These are phyloP conservation scores for Neopestalotiopsis rosae DNA, from an alignment of 2,329 filamentous ascomycete genomes.

Conservation along the genomic window DNA sequence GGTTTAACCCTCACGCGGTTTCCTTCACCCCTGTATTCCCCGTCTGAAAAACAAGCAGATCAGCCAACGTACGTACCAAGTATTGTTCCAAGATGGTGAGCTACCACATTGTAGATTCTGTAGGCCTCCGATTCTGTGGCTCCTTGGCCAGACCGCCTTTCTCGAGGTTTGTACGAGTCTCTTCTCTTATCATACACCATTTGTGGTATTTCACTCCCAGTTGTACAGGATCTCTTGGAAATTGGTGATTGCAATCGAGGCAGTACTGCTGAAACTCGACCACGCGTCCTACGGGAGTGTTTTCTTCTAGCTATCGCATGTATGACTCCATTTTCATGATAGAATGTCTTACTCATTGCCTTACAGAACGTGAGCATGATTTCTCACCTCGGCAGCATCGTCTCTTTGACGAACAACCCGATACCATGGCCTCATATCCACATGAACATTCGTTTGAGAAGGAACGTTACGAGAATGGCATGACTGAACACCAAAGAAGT, in stretches of 20 bases:
- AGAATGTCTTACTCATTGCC: background rate
- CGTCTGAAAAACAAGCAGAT: background rate
- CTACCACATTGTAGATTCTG: constrained; percentile 4
- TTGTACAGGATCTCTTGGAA: background rate
- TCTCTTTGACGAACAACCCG: background rate
- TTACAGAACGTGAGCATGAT: background rate
- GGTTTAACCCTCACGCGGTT: background rate
- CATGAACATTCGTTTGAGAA: background rate
- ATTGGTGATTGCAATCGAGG: background rate
- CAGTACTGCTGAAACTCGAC: constrained; percentile 1
- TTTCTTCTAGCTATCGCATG: background rate
- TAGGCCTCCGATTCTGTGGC: background rate
- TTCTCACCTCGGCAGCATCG: background rate
- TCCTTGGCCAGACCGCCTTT: background rate
- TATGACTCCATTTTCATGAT: background rate
- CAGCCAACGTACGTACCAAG: background rate
- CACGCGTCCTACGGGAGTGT: background rate
- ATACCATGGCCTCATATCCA: background rate
- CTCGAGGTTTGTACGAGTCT: background rate
- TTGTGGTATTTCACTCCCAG: background rate
- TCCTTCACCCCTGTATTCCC: background rate
- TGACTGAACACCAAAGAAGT: too few species aligned
- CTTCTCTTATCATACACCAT: background rate
- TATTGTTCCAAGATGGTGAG: background rate
- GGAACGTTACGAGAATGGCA: too few species aligned